Percentiles rank a stretch among this genome's conserved stretches.
phyloP scores from a whole-genome alignment of 441 rosid genomes.

The Hura crepitans region DNA sequence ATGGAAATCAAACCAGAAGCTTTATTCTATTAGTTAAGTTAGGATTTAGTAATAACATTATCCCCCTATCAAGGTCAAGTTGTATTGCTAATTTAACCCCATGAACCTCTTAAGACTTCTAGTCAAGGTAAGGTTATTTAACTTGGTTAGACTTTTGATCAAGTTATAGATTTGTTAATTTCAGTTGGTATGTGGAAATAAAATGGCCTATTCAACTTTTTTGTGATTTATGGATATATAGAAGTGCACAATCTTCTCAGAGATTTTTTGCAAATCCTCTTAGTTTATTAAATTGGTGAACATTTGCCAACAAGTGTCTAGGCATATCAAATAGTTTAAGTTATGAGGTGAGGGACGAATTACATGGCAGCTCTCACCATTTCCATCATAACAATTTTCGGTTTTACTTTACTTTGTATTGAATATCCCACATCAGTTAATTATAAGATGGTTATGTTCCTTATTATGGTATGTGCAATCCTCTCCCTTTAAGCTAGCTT shows the following conservation, averaged over 20 bases:
- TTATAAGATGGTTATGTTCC: too few relatives aligned
- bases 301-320: neutral
- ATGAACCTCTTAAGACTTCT: neutral
- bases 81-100: neutral
- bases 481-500: too few relatives aligned
- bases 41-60: too few relatives aligned
- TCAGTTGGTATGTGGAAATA: neutral
- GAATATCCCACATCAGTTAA: too few relatives aligned
- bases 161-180: neutral
- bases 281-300: neutral
- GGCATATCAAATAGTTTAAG: neutral
- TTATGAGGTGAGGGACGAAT: neutral
- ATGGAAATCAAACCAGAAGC: too few relatives aligned
- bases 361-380: neutral
- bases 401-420: neutral
- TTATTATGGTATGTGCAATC: too few relatives aligned
- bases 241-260: neutral
- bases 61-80: neutral
- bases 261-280: neutral
- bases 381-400: neutral
- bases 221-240: neutral
- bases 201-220: neutral
- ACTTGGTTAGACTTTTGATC: neutral
- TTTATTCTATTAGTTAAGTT: too few relatives aligned
- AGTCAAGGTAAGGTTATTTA: neutral